A percentile compares a stretch with the other conserved stretches of the same genome.
Conservation (phyloP, 2,329 filamentous ascomycete genomes). For the Xylariales sp. region DNA sequence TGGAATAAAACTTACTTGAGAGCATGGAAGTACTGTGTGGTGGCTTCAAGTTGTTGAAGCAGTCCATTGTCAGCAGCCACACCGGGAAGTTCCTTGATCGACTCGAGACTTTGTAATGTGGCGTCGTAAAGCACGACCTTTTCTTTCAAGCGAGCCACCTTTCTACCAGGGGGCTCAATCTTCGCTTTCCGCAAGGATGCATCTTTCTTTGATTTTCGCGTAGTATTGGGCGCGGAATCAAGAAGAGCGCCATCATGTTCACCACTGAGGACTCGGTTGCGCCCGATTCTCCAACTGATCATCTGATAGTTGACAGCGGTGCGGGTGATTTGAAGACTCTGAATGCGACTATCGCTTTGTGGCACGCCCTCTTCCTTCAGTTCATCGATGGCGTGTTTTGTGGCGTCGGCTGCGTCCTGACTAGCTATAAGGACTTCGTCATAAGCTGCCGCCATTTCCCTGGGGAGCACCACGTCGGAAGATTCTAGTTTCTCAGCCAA, state of each 20-base stretch:
- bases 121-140: conserved; percentile 91
- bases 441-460: conserved; percentile 85
- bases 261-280: conserved; percentile 91
- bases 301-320: conserved; percentile 95
- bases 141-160: conserved; percentile 84
- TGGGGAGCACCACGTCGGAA: conserved; percentile 59
- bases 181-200: conserved; percentile 56
- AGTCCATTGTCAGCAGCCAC: conserved; percentile 86
- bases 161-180: conserved; percentile 75
- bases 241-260: conserved; percentile 77
- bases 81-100: conserved; percentile 88
- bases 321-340: conserved; percentile 89
- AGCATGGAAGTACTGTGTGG: conserved; percentile 85
- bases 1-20: conserved; percentile 72
- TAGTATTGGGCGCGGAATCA: conserved; percentile 58
- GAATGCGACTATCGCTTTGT: conserved; percentile 87
- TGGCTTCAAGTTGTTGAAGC: conserved; percentile 80
- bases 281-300: conserved; percentile 93
- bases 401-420: conserved; percentile 93
- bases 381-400: conserved; percentile 93
- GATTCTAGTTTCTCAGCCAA: conserved; percentile 62
- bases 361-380: conserved; percentile 84
- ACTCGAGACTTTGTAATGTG: conserved; percentile 89
- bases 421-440: conserved; percentile 90
- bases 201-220: conserved; percentile 66